These are phyloP conservation scores for Pistacia atlantica DNA, from an alignment of 345 rosid species.

Conservation along the genomic window DNA sequence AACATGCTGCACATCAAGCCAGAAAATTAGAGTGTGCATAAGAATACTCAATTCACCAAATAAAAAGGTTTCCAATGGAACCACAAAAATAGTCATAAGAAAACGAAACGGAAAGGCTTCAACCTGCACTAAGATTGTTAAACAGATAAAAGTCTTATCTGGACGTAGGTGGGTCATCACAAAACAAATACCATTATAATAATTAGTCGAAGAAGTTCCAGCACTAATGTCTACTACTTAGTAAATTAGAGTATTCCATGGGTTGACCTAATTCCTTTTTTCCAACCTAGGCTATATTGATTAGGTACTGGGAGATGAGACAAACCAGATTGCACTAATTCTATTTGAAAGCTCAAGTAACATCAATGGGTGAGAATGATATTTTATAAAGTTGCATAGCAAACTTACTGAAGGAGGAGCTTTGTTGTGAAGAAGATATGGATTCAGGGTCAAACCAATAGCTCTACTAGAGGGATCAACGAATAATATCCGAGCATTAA, in stretches of 20 bases:
- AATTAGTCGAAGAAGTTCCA: not conserved
- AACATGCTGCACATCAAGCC: slow-evolving; percentile 59
- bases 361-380: not conserved
- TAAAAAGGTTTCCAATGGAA: not conserved
- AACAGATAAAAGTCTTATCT: not conserved
- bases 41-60: not conserved
- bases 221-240: not conserved
- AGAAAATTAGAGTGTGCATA: slow-evolving; percentile 5
- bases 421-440: slow-evolving; percentile 71
- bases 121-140: not conserved
- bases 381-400: not conserved
- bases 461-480: slow-evolving; percentile 94
- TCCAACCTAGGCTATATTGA: not conserved
- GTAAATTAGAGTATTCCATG: not conserved
- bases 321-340: slow-evolving; percentile 12
- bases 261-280: not conserved
- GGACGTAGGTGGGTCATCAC: not conserved
- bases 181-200: not conserved
- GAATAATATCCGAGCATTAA: slow-evolving; percentile 87
- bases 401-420: slow-evolving; percentile 78
- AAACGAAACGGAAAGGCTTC: not conserved
- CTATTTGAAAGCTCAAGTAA: slow-evolving; percentile 7
- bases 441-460: slow-evolving; percentile 90
- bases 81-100: not conserved
- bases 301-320: not conserved